These are phyloP conservation scores for Monilinia fructicola DNA, from an alignment of 2,329 filamentous ascomycete species.

Conservation along the genomic window DNA sequence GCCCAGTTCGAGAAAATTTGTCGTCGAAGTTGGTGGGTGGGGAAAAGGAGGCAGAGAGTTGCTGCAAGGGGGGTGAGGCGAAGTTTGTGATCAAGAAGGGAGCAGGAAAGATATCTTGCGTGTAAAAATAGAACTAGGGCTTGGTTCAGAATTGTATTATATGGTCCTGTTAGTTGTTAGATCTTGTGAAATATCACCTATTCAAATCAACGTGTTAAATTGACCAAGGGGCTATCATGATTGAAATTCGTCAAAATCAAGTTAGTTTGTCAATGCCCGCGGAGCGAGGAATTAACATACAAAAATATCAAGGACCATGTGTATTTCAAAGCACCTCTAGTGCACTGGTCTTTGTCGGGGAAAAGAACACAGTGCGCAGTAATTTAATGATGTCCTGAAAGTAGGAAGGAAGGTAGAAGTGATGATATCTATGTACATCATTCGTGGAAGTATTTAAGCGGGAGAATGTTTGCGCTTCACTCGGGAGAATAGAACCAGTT, in stretches of 20 bases:
- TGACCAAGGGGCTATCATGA: background rate
- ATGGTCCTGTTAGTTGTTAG: background rate
- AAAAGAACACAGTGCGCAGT: background rate
- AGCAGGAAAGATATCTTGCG: background rate
- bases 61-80: background rate
- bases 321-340: background rate
- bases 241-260: background rate
- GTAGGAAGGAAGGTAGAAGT: background rate
- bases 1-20: slow-evolving; percentile 22
- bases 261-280: background rate
- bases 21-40: background rate
- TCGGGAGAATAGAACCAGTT: background rate
- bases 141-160: background rate
- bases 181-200: background rate
- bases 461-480: background rate
- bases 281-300: background rate
- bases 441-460: background rate
- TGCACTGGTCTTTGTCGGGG: background rate
- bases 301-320: no score
- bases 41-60: background rate
- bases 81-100: background rate
- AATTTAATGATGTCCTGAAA: background rate
- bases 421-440: background rate
- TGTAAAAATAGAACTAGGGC: no score
- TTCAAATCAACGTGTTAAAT: background rate